A percentile compares a stretch with the other conserved stretches of the same genome.
Conservation (phyloP, 1,284 basidiomycete species). For the Cutaneotrichosporon spelunceum region DNA sequence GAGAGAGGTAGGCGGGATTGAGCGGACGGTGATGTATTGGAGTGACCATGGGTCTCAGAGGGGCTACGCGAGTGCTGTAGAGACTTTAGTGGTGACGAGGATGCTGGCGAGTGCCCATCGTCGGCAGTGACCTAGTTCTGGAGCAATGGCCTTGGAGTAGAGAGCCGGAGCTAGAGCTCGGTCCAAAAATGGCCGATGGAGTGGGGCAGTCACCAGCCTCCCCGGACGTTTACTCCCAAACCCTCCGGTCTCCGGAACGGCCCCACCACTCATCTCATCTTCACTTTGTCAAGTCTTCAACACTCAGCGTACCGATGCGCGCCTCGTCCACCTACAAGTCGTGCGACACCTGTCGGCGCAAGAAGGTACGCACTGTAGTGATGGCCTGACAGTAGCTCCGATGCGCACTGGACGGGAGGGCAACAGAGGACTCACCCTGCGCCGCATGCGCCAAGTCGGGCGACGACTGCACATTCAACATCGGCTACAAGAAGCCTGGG, state of each 20-base stretch:
- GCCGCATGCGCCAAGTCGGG: constrained; percentile 3
- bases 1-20: no score
- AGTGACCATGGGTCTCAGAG: no score
- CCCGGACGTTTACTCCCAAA: no score
- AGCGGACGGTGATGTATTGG: no score
- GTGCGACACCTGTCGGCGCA: constrained; percentile 3
- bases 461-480: constrained; percentile 14
- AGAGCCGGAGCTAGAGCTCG: no score
- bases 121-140: no score
- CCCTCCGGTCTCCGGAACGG: not conserved
- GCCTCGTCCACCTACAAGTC: constrained; percentile 1
- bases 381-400: not conserved
- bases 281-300: not conserved
- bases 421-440: not conserved
- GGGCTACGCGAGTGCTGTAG: no score
- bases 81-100: no score
- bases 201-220: no score
- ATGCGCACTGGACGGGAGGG: not conserved
- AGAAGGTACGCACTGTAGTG: not conserved
- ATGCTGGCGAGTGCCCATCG: no score
- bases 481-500: constrained; percentile 23
- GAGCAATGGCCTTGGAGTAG: no score
- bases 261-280: not conserved
- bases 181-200: no score
- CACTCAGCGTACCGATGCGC: not conserved